These are phyloP conservation scores for Aspergillus sp. DNA, from an alignment of 2,329 filamentous ascomycete genomes.

Conservation along the genomic window DNA sequence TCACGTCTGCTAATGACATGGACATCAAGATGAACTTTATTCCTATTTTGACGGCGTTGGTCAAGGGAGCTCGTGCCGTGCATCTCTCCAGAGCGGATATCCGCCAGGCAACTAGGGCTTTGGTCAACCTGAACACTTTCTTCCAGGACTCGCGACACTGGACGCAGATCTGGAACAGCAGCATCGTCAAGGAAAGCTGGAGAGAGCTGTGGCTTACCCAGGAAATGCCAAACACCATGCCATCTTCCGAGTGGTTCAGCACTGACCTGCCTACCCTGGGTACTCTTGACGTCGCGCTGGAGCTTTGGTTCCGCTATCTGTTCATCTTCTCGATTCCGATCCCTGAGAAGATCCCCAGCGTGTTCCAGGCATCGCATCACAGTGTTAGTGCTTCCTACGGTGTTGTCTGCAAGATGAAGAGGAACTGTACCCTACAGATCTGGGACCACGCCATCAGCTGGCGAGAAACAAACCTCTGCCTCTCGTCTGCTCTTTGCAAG, in stretches of 20 bases:
- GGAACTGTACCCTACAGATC: constrained; percentile 60
- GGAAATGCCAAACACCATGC: constrained; percentile 41
- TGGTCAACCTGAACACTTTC: constrained; percentile 51
- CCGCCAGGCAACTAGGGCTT: constrained; percentile 48
- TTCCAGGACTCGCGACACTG: constrained; percentile 51
- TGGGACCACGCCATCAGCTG: constrained; percentile 66
- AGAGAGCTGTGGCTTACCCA: constrained; percentile 49
- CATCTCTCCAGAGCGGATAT: constrained; percentile 45
- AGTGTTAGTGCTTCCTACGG: constrained; percentile 62
- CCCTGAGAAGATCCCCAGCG: constrained; percentile 56
- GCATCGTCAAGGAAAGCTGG: constrained; percentile 47
- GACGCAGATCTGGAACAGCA: constrained; percentile 49
- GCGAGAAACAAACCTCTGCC: constrained; percentile 55
- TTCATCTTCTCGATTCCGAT: constrained; percentile 60
- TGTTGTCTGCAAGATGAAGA: constrained; percentile 62
- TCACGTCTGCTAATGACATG: constrained; percentile 44
- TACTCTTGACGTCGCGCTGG: constrained; percentile 38
- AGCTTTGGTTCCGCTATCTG: constrained; percentile 45
- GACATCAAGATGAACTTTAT: constrained; percentile 57
- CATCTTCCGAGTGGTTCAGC: constrained; percentile 37
- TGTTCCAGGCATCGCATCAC: constrained; percentile 65
- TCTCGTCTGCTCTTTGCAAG: constrained; percentile 51
- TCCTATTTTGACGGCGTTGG: constrained; percentile 51
- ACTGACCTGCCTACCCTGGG: constrained; percentile 40
- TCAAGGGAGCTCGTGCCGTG: constrained; percentile 51